These are phyloP conservation scores for Mycena amicta DNA, from an alignment of 768 basidiomycete genomes.

Conservation along the genomic window DNA sequence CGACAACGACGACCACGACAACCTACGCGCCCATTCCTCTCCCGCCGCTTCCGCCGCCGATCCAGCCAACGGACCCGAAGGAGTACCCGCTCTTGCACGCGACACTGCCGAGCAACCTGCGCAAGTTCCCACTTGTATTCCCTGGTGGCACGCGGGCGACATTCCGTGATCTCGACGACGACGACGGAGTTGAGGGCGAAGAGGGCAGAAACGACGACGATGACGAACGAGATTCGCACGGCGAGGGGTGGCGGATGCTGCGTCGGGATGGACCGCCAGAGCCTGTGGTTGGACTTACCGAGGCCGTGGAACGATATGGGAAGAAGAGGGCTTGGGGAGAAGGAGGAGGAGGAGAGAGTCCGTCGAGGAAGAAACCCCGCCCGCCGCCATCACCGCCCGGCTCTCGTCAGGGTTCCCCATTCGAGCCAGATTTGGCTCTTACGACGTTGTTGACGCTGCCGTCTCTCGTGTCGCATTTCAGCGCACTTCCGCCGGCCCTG, in stretches of 20 bases:
- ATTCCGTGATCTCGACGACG: constrained; percentile 53
- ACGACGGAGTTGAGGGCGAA: constrained; percentile 46
- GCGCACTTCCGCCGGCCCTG: constrained; percentile 72
- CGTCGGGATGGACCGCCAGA: constrained; percentile 63
- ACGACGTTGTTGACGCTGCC: constrained; percentile 88
- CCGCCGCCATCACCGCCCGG: constrained; percentile 86
- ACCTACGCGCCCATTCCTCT: constrained; percentile 87
- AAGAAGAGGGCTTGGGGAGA: constrained; percentile 60
- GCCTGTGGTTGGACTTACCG: constrained; percentile 64
- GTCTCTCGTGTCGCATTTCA: constrained; percentile 79
- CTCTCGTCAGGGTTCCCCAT: constrained; percentile 62
- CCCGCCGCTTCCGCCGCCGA: constrained; percentile 70
- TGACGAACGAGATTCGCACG: constrained; percentile 69
- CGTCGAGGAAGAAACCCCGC: constrained; percentile 79
- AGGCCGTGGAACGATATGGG: constrained; percentile 85
- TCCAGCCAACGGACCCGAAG: constrained; percentile 76
- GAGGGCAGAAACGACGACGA: constrained; percentile 66
- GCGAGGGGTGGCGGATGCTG: constrained; percentile 77
- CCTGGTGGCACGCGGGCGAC: constrained; percentile 81
- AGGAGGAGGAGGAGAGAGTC: constrained; percentile 33
- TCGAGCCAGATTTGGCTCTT: constrained; percentile 81
- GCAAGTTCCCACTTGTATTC: constrained; percentile 77
- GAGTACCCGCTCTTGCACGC: constrained; percentile 78
- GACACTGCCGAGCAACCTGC: constrained; percentile 69
- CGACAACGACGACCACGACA: constrained; percentile 90